A percentile compares a stretch with the other conserved stretches of the same genome.
Conservation (phyloP, 352 stramenopile species). For the Bremia lactucae region DNA sequence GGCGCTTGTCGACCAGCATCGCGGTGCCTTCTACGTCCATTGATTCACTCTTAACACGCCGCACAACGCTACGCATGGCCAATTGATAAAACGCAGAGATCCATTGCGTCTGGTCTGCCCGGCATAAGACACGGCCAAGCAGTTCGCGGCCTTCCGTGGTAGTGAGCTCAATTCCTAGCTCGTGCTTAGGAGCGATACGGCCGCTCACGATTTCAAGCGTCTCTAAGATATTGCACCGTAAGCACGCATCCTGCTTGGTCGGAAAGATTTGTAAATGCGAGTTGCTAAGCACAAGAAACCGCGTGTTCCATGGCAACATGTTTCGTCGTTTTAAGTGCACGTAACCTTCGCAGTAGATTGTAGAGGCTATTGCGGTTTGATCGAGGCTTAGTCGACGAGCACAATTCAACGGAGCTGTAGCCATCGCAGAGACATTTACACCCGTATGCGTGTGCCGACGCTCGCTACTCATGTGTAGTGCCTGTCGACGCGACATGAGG, state of each 20-base stretch:
- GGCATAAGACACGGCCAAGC: slow-evolving; percentile 37
- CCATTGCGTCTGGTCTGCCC: slow-evolving; percentile 45
- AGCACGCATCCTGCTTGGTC: slow-evolving; percentile 44
- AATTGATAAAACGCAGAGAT: slow-evolving; percentile 57
- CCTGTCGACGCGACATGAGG: too few relatives aligned
- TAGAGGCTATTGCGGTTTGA: slow-evolving; percentile 5
- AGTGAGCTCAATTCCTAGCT: slow-evolving; percentile 40
- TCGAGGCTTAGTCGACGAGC: slow-evolving; percentile 21
- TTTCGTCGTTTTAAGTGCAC: slow-evolving; percentile 47
- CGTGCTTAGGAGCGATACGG: slow-evolving; percentile 29
- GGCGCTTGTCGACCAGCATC: slow-evolving; percentile 21
- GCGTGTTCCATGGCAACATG: slow-evolving; percentile 48
- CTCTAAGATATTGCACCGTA: slow-evolving; percentile 27
- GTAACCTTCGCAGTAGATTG: slow-evolving; percentile 44
- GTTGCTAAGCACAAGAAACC: slow-evolving; percentile 44
- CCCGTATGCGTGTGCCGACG: slow-evolving; percentile 5
- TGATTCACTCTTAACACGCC: slow-evolving; percentile 16
- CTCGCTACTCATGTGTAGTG: too few relatives aligned
- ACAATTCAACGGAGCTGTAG: slow-evolving; percentile 1
- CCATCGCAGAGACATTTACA: background rate
- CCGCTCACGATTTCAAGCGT: slow-evolving; percentile 27
- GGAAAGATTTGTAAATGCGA: slow-evolving; percentile 35
- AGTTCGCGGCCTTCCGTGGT: slow-evolving; percentile 34
- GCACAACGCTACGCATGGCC: slow-evolving; percentile 30
- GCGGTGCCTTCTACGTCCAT: slow-evolving; percentile 22